These are phyloP conservation scores for Blastobotrys malaysiensis DNA, from an alignment of 1,139 yeast genomes.

Conservation along the genomic window DNA sequence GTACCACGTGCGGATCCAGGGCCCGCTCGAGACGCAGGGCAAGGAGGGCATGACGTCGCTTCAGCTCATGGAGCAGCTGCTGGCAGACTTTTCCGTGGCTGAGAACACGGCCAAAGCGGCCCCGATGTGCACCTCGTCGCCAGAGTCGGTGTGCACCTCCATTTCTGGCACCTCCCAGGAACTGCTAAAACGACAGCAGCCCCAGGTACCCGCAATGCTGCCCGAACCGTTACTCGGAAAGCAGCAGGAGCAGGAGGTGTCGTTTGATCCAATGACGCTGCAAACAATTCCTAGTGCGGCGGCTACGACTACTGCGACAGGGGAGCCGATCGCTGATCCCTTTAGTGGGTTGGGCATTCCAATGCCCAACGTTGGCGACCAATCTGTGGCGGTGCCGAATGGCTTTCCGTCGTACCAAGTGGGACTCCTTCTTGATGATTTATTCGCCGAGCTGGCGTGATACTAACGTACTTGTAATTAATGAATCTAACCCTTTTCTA, in stretches of 20 bases:
- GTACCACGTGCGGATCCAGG: not conserved
- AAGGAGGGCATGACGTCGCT: not conserved
- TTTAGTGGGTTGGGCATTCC: not conserved
- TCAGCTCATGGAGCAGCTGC: not conserved
- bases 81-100: not conserved
- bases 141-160: not conserved
- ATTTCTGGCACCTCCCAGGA: not conserved
- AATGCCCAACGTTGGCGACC: too few relatives aligned
- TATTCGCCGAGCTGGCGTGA: not conserved
- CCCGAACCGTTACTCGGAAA: not conserved
- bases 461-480: not conserved
- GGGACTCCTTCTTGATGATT: not conserved
- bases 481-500: not conserved
- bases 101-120: not conserved
- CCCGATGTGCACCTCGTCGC: not conserved
- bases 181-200: not conserved
- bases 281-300: not conserved
- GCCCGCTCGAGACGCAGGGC: not conserved
- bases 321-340: not conserved
- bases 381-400: too few relatives aligned
- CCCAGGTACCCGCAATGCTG: not conserved
- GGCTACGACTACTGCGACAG: not conserved
- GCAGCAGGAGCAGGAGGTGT: too few relatives aligned
- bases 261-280: not conserved
- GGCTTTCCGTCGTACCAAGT: not conserved